Base-by-base conservation (phyloP, 2,329 filamentous ascomycete species). In the Xylaria sp. region DNA sequence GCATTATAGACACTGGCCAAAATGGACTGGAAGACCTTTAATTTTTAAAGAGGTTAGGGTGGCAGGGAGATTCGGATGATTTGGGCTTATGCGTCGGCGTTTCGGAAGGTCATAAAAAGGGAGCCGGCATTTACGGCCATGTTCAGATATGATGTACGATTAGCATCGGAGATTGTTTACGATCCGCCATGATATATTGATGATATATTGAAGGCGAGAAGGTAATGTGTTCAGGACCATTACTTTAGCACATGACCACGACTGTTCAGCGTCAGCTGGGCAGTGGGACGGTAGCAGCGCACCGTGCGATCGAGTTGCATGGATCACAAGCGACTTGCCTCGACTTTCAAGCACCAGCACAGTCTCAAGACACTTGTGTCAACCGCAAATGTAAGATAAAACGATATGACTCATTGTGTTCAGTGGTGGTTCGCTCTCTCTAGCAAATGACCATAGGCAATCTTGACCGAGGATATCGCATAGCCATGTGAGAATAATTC, bases 141-240 rank as follows among this genome's bases (percentile, higher is more conserved):
- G 66, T 73, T 64, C 59, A 60, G 59, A 71, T 68, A 71, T 34
- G 69, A 67, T 73, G 71, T 73, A 73, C 64, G 69, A 73, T 69
- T 70, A 71, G 60, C 56, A 46, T 52, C 23, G 65, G 68, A 67
- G 61, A 66, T 54, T 61, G 60, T 62, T 62, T 63, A 68, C 54
- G 62, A 52, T 56, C 55, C 25, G 63, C 54, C 61, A 34, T 51
- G 15, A 54, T 58, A 28, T 60, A n/a, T 37, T 32, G 57, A 34
- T 51, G 15, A 54, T 58, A 28, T 60, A n/a, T 37, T 32, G 57
- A 54, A 65, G 66, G 67, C 61, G 51, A 63, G 48, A 60, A 10
- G 64, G 56, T 63, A 34, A 70, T 50, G 54, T 60, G 63, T 58
- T 57, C 20, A 51, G 62, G 50, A 23, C 48, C 39, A 41, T 41